Base-by-base conservation (phyloP, 345 rosid species). In the Populus tremula region DNA sequence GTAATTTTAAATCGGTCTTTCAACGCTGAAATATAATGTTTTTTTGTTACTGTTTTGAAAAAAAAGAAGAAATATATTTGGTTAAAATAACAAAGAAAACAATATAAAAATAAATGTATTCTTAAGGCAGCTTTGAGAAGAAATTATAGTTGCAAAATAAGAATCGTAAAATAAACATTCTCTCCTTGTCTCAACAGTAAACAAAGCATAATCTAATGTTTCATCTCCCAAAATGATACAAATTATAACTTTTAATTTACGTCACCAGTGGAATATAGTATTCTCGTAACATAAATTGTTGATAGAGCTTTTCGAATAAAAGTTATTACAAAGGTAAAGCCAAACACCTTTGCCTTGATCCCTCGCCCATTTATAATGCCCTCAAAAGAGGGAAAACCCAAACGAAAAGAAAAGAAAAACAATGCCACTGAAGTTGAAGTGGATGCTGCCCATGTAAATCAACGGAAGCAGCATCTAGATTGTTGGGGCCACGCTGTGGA, bases 401-500 rank as follows among this genome's bases (percentile, higher is more conserved):
- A 2, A 71, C 17, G 5, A 9, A 31, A 1, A 6, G 9, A 4
- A 3, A 6, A n/a, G 29, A 18, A n/a, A 23, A 13, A 14, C 8
- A 59, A 8, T 2, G 21, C 50, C 67, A 33, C 45, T 8, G 33
- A 29, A 21, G 29, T 20, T 35, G 23, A 75, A 35, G 31, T 2
- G 14, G 23, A 54, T 0, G 75, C 13, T 33, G 50, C 36, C 67
- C 21, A 0, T 72, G 16, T 33, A 25, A 64, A 56, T 64, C 61
- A 74, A 74, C 77, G 43, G 6, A 14, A 25, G 17, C 33, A 13
- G 43, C 21, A 45, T 47, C 50, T 41, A 53, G 11, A 12, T 2
- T 20, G 14, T 14, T 8, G 27, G 27, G 0, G 72, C 14, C 29
- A 90, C 77, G 49, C 96, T 90, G 77, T 85, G 97, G 67, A 93